Evolutionary conservation across 2,329 filamentous ascomycete species (phyloP), one percentile per base, ranked within the genome.

Genomic region (Aaosphaeria arxii): DNA sequence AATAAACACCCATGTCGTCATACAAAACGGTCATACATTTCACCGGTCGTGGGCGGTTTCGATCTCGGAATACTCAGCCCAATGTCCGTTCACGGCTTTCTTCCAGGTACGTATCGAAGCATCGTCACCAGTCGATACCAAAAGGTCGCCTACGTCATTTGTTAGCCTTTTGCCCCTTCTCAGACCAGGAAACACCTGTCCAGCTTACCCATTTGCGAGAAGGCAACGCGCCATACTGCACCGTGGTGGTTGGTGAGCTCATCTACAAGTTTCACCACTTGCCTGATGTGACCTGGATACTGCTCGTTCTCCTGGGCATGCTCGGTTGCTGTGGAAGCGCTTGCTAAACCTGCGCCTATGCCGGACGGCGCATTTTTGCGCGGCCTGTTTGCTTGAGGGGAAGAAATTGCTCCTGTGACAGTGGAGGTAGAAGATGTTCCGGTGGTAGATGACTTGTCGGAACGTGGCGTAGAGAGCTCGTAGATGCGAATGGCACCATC

Each of bases 401-500:
- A 65, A 3, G 55, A 50, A 7, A 55, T 42, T n/a, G 64, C 50
- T 28, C 59, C 55, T 29, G 51, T 50, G 11, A 42, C 51, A 5
- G 57, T 51, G 4, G 58, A 53, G 48, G 50, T 45, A 7, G 65
- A 59, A 24, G 65, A 61, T 5, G 48, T 45, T 40, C 58, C 42
- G n/a, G 54, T 45, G 9, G 56, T 43, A 3, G 66, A 61, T 1
- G 49, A 48, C 56, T 63, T 68, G 68, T 79, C 58, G 73, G 79
- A 51, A 69, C 74, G 52, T 63, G 72, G 53, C 59, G 87, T 87
- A 33, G 85, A 83, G 13, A 95, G 70, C 59, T 92, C 85, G 63
- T 95, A 96, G n/a, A 99, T 87, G 38, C 92, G 82, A 38, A 96
- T 84, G 58, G 84, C 86, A 3, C 94, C 92, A 66, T 99, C 94